A percentile compares a stretch with the other conserved stretches of the same genome.
phyloP scores from a whole-genome alignment of 495 filamentous ascomycete species.

The Extremus antarcticus region DNA sequence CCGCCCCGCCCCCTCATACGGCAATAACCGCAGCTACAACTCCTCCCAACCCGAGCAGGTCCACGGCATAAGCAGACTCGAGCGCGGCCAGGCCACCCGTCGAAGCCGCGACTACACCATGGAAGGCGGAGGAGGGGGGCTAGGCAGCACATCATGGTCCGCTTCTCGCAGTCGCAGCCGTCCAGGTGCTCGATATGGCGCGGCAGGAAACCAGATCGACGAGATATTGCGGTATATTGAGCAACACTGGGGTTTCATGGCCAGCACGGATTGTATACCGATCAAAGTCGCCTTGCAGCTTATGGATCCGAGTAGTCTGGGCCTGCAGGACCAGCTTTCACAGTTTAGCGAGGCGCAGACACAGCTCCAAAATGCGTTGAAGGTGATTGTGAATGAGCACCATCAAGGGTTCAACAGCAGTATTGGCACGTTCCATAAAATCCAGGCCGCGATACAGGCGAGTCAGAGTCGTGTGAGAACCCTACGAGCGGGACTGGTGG shows the following conservation, averaged over 20 bases:
- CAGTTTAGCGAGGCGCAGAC: conserved; percentile 71
- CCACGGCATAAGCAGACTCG: conserved; percentile 22
- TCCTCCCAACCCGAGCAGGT: conserved; percentile 13
- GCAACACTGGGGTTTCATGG: conserved; percentile 85
- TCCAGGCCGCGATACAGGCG: conserved; percentile 81
- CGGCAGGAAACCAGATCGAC: conserved; percentile 24
- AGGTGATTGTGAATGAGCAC: conserved; percentile 95
- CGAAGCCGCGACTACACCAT: conserved; percentile 15
- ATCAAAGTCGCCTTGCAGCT: conserved; percentile 87
- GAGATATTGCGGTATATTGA: conserved; percentile 64
- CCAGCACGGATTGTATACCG: conserved; percentile 72
- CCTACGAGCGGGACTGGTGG: conserved; percentile 70
- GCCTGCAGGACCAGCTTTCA: conserved; percentile 73
- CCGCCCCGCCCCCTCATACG: conserved; percentile 32
- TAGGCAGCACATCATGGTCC: conserved; percentile 11
- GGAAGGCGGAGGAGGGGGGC: background rate
- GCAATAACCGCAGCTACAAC: conserved; percentile 11
- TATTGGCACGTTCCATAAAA: conserved; percentile 97
- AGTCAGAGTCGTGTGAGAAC: conserved; percentile 76
- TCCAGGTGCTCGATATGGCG: background rate
- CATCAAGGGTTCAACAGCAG: conserved; percentile 99
- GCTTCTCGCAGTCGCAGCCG: conserved; percentile 19
- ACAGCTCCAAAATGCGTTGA: conserved; percentile 79
- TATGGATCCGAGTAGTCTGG: conserved; percentile 86
- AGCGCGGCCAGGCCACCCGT: conserved; percentile 22